Evolutionary conservation across 108 stramenopile species (phyloP), one percentile per base, ranked within the genome.

Genomic region (Stephanodiscus minutulus): DNA sequence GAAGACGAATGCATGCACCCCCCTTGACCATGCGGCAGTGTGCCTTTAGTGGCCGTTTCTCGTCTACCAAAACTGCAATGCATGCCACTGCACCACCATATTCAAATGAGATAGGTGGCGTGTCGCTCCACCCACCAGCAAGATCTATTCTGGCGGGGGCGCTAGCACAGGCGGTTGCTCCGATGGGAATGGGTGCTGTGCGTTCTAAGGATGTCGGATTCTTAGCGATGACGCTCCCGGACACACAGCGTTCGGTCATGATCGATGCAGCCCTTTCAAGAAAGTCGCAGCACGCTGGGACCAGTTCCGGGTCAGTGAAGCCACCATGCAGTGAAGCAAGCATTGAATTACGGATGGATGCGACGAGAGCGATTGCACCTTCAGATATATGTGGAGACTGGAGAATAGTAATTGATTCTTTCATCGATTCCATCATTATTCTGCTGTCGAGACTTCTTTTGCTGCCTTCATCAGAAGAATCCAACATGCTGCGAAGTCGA

Each of bases 121-220:
- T 96, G 66, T 96, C 96, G 52, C 73, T 81, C 96, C 96, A 96
- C 0, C 91, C 96, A 13, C 96, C 96, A 9, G 85, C 86, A 6
- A 96, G 53, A 68, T 96, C 96, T 1, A 96, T 73, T 27, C 96
- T 65, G 24, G 77, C 90, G 18, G 96, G 92, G 9, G 93, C 83
- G 33, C 70, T 82, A 5, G 91, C 86, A 17, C 82, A 41, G 8
- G 82, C 87, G 74, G 87, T 88, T 7, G 36, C 47, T 25, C 70
- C 71, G 20, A 35, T n/a, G 7, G 61, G 65, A 15, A 74, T 29
- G 20, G 77, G 62, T 33, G 43, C 28, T 39, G 61, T 72, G 47
- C 50, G 64, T 29, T 22, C 37, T 6, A 64, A 64, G 5, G 61
- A 28, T 25, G 47, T 18, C 9, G 58, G 43, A 3, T 54, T 52